A percentile compares a stretch with the other conserved stretches of the same genome.
Conservation (phyloP, 2,329 filamentous ascomycete species). For the Fusarium sambucinum region DNA sequence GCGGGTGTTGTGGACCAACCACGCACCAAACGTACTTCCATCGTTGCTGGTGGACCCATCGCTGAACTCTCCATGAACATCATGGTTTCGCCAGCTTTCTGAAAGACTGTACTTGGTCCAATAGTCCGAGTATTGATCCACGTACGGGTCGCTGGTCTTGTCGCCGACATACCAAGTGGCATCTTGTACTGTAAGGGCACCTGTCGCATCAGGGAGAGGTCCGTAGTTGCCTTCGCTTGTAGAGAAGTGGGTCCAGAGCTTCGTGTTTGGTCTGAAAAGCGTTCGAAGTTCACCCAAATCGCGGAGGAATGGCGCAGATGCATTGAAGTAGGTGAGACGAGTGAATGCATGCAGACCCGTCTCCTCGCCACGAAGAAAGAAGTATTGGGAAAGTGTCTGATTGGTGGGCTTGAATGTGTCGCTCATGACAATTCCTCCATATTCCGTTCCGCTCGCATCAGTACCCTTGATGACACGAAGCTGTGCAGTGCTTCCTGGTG, state of each 20-base stretch:
- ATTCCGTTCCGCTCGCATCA: slow-evolving; percentile 60
- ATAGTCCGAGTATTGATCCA: slow-evolving; percentile 66
- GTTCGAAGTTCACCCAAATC: slow-evolving; percentile 71
- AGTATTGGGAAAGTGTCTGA: slow-evolving; percentile 71
- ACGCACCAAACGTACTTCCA: slow-evolving; percentile 67
- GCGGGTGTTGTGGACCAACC: slow-evolving; percentile 72
- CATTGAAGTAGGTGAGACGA: slow-evolving; percentile 68
- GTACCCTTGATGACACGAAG: slow-evolving; percentile 58
- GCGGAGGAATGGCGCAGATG: slow-evolving; percentile 63
- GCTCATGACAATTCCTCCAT: slow-evolving; percentile 69
- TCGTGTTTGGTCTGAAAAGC: slow-evolving; percentile 68
- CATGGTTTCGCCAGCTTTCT: slow-evolving; percentile 68
- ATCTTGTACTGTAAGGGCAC: slow-evolving; percentile 67
- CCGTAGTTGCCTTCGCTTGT: slow-evolving; percentile 67
- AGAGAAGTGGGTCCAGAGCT: slow-evolving; percentile 70
- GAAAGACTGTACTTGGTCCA: slow-evolving; percentile 74
- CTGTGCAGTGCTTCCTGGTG: slow-evolving; percentile 63
- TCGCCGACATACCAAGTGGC: slow-evolving; percentile 71
- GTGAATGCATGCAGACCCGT: slow-evolving; percentile 71
- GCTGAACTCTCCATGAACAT: slow-evolving; percentile 64
- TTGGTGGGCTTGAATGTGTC: slow-evolving; percentile 68
- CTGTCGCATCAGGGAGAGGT: slow-evolving; percentile 56
- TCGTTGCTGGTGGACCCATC: slow-evolving; percentile 57
- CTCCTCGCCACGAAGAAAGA: slow-evolving; percentile 70
- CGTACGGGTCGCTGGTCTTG: slow-evolving; percentile 64